Conservation (phyloP, 768 basidiomycete genomes). For the Phlebiopsis gigantea region DNA sequence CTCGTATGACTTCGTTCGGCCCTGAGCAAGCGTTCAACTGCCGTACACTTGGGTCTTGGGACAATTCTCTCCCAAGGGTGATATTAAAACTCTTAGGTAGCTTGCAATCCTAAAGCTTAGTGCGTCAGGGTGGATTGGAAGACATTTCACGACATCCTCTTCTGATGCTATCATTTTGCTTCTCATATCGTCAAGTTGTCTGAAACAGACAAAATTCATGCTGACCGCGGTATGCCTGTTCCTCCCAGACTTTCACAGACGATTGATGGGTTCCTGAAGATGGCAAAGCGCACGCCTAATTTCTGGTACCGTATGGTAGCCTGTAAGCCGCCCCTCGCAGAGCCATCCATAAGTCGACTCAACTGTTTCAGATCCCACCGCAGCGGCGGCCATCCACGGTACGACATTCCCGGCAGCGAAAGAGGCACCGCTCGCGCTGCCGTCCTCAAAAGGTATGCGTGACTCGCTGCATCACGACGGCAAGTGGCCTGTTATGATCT, state of each 20-base stretch:
- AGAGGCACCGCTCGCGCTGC: conserved; percentile 21
- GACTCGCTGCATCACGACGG: conserved; percentile 4
- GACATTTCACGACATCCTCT: no score
- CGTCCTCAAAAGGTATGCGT: conserved; percentile 2
- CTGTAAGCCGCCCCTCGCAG: conserved; percentile 14
- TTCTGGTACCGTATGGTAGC: conserved; percentile 20
- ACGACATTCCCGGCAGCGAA: conserved; percentile 28
- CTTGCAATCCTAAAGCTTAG: no score
- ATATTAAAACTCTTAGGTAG: no score
- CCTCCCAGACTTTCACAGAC: conserved; percentile 25
- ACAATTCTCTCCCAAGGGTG: no score
- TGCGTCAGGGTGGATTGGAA: no score
- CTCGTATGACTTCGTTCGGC: not conserved
- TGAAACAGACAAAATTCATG: not conserved
- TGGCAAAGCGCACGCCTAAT: conserved; percentile 28
- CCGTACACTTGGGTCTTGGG: not conserved
- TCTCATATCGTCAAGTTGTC: not conserved
- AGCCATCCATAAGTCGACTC: not conserved
- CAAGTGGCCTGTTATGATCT: conserved; percentile 38
- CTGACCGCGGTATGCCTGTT: not conserved
- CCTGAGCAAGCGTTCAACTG: not conserved
- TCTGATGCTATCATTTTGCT: no score
- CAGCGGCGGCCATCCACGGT: conserved; percentile 25
- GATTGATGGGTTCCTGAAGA: conserved; percentile 27
- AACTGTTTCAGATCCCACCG: conserved; percentile 15